Conservation (phyloP, 371 early-diverging fungal genomes). For the Mucor irregularis region DNA sequence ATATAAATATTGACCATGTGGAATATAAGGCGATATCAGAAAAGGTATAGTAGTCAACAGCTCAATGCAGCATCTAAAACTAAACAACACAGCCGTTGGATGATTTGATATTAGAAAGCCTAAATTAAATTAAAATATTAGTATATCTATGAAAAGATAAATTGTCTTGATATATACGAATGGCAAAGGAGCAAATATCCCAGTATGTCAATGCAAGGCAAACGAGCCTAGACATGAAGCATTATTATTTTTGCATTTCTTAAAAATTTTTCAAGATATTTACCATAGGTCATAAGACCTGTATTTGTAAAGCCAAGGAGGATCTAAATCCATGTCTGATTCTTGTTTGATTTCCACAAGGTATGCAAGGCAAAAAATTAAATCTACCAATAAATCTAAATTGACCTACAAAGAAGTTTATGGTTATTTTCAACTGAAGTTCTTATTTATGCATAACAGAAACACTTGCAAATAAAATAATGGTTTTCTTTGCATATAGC, state of each 20-base stretch:
- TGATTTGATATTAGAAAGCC: constrained; percentile 28
- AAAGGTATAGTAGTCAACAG: constrained; percentile 56
- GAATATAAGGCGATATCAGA: constrained; percentile 49
- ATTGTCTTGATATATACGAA: constrained; percentile 21
- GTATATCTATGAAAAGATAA: not conserved
- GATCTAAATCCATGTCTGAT: constrained; percentile 40
- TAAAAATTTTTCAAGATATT: not conserved
- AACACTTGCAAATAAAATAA: constrained; percentile 22
- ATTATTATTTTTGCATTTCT: not conserved
- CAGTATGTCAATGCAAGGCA: constrained; percentile 45
- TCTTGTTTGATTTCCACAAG: constrained; percentile 65
- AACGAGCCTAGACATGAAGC: constrained; percentile 34
- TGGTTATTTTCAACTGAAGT: no score
- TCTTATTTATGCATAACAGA: not conserved
- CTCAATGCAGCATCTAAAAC: constrained; percentile 54
- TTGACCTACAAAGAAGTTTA: constrained; percentile 39
- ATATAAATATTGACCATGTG: constrained; percentile 55
- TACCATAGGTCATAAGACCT: constrained; percentile 56
- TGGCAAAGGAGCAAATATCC: constrained; percentile 42
- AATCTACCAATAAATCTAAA: constrained; percentile 58
- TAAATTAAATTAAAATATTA: not conserved
- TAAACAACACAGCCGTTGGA: constrained; percentile 42
- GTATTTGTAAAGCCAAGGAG: constrained; percentile 64
- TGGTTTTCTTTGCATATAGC: constrained; percentile 25
- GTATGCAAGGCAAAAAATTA: constrained; percentile 66